Base-by-base conservation (phyloP, 495 filamentous ascomycete genomes). In the Penicillium verhagenii region DNA sequence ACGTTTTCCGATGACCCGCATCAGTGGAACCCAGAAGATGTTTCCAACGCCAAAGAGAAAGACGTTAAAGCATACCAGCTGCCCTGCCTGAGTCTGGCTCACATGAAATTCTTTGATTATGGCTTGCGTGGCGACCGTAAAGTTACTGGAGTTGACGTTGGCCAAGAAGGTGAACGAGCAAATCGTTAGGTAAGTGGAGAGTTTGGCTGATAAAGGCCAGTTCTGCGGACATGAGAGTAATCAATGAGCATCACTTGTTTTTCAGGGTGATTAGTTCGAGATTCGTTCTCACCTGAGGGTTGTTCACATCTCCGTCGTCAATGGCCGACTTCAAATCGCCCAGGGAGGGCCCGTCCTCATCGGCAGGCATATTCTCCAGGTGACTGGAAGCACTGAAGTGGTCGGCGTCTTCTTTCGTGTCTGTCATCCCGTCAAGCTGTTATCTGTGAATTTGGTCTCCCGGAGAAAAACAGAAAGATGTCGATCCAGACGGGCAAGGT, bases 101-200 rank as follows among this genome's bases (percentile, higher is more conserved):
- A 66, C 65, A 21, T 58, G 26, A 28, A 71, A 71, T 23, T 68
- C 66, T 16, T 59, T 44, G 46, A 66, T 58, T 21, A 72, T 56
- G 13, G 64, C 59, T 35, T 63, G 50, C 3, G 58, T 67, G 11
- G 69, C 69, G 23, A 72, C 69, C 9, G 66, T 64, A 40, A 72
- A 70, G 38, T 69, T 70, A 47, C 66, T 69, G 45, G 58, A 58
- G 49, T 72, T 72, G 35, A 68, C 59, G 21, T 66, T 69, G 48
- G 66, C 66, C 16, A 69, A 53, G 47, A 72, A 67, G 29, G 69
- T 72, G 48, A 63, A 72, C 24, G 51, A 64, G 57, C 68, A 71
- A 24, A 71, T 64, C 29, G 65, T 68, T 1, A 67, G 50, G 37
- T 67, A 71, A 0, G 68, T 71, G 37, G 47, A 53, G 4, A 62